These are phyloP conservation scores for Excoecaria cochinchinensis DNA, from an alignment of 345 rosid genomes.

Conservation along the genomic window DNA sequence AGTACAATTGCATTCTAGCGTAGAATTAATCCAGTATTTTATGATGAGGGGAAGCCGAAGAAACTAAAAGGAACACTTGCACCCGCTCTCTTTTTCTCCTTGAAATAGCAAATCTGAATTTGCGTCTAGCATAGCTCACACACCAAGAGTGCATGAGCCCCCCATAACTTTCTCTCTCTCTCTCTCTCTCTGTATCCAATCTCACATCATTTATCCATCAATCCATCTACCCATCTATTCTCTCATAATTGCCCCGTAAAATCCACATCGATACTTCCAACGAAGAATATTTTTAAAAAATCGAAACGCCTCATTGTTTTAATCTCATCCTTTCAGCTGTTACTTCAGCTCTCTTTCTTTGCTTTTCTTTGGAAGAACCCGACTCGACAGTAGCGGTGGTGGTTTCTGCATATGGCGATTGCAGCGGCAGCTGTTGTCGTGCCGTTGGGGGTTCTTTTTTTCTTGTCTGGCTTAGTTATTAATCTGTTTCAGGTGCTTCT, in stretches of 20 bases:
- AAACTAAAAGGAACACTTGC: too few species aligned
- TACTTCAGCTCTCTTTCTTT: not conserved
- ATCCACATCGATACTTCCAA: conserved; percentile 5
- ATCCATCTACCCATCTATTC: not conserved
- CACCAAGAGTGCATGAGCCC: not conserved
- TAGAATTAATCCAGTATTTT: too few species aligned
- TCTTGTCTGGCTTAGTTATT: conserved; percentile 26
- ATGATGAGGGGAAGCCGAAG: too few species aligned
- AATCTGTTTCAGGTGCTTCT: conserved; percentile 26
- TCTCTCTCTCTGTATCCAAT: not conserved
- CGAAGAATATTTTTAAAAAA: not conserved
- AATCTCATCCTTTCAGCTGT: not conserved
- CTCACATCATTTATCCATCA: not conserved
- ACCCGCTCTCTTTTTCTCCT: not conserved
- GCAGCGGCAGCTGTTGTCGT: conserved; percentile 24
- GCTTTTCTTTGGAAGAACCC: not conserved
- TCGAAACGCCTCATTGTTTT: not conserved
- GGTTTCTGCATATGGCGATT: conserved; percentile 19
- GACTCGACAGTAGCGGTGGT: not conserved
- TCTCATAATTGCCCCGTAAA: not conserved
- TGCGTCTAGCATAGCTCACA: not conserved
- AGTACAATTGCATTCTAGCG: too few species aligned
- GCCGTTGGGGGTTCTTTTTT: conserved; percentile 31
- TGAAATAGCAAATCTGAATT: not conserved
- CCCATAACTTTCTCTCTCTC: not conserved